Evolutionary conservation across 1,139 yeast genomes (phyloP), one percentile per base, ranked within the genome.

Genomic region (Wickerhamiella pararugosa): DNA sequence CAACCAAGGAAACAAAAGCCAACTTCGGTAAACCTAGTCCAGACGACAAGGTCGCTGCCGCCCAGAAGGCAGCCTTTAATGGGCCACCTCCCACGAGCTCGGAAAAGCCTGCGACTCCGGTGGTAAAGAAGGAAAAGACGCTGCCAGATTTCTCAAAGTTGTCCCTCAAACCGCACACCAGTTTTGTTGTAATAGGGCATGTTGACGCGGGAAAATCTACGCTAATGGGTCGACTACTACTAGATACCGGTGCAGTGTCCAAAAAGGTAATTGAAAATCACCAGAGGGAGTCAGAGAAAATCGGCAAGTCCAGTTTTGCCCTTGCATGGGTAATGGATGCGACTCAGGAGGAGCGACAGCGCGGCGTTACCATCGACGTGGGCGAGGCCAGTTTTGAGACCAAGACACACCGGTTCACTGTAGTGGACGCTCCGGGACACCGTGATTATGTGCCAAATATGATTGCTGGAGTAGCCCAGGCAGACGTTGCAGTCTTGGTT

Each of bases 131-230:
- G 42, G 43, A 39, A 25, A 45, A 46, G 30, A 42, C 40, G 26
- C 38, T 42, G 1, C 30, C 45, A 8, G 40, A 45, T 15, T 40
- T 51, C 9, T 25, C 34, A 25, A n/a, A 32, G 4, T 41, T 49
- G 29, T 27, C 37, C 5, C 30, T 48, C 29, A 80, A 79, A 53
- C 84, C 87, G 3, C 76, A 73, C 48, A 66, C 78, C 36, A 48
- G 87, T 15, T 80, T 83, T 58, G 94, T 84, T 28, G 92, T 84
- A 4, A 76, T 62, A 45, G 98, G 99, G 3, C 98, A 92, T 63
- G 97, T 92, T 15, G 99, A 92, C 63, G 94, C 97, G 0, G 99
- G 99, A 7, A 92, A 92, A 59, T 84, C 95, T 2, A 92, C 99
- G 0, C 65, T 92, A 31, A 80, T 92, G 75, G 99, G 99, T 6